phyloP scores from a whole-genome alignment of 768 basidiomycete genomes.

The Mrakia gelida region DNA sequence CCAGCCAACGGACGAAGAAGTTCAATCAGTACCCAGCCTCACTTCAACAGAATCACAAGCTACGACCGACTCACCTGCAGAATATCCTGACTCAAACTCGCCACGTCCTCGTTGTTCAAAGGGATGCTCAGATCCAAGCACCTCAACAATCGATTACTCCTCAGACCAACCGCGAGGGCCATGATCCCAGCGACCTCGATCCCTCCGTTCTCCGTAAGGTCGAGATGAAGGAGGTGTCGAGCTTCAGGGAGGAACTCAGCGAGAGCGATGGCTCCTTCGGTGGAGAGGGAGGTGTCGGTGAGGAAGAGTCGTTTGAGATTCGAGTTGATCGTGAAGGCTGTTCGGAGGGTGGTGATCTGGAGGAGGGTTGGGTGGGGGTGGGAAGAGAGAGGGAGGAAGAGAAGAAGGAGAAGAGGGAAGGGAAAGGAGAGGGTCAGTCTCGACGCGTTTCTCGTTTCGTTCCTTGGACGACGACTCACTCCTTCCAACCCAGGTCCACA shows the following conservation, averaged over 20 bases:
- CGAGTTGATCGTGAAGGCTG: constrained; percentile 86
- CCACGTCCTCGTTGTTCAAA: constrained; percentile 52
- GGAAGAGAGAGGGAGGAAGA: constrained; percentile 48
- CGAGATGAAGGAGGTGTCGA: constrained; percentile 78
- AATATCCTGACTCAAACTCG: constrained; percentile 78
- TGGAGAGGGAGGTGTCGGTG: constrained; percentile 71
- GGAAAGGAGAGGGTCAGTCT: not conserved
- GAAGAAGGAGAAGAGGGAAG: constrained; percentile 47
- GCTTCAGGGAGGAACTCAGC: constrained; percentile 96
- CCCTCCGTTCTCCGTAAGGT: constrained; percentile 67
- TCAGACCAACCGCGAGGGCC: constrained; percentile 81
- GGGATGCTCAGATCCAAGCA: constrained; percentile 93
- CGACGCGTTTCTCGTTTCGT: too few species aligned
- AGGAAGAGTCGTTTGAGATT: constrained; percentile 89
- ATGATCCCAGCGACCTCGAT: constrained; percentile 87
- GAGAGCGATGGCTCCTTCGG: constrained; percentile 83
- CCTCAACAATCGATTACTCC: constrained; percentile 73
- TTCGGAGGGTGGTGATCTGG: constrained; percentile 63
- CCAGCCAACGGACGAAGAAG: not conserved
- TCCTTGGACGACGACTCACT: constrained; percentile 50
- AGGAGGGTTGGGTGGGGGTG: too few species aligned
- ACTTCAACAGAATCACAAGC: not conserved
- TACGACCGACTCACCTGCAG: constrained; percentile 51
- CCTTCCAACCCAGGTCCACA: constrained; percentile 84
- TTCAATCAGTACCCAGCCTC: not conserved